Percentiles rank a stretch among this genome's conserved stretches.
Conservation (phyloP, 495 filamentous ascomycete species). For the Pseudoneurospora amorphoporcata region DNA sequence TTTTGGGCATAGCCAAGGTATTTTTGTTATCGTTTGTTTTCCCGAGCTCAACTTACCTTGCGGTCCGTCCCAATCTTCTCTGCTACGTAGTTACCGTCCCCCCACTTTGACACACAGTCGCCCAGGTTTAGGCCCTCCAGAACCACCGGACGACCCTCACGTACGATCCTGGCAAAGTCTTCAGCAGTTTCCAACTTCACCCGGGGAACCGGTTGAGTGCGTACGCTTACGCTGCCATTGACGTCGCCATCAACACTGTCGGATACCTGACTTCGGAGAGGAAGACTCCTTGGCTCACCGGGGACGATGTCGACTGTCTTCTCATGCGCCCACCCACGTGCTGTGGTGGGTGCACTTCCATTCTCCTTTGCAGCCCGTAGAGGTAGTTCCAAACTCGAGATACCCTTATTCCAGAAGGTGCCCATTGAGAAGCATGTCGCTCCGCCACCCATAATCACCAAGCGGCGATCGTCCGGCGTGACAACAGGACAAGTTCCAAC, state of each 20-base stretch:
- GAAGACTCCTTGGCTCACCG: neutral
- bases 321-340: slow-evolving; percentile 11
- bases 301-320: slow-evolving; percentile 20
- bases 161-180: slow-evolving; percentile 48
- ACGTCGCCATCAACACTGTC: neutral
- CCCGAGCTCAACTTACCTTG: slow-evolving; percentile 36
- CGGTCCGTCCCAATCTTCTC: slow-evolving; percentile 52
- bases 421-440: slow-evolving; percentile 81
- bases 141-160: slow-evolving; percentile 51
- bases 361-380: neutral
- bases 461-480: slow-evolving; percentile 18
- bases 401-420: slow-evolving; percentile 25
- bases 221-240: neutral
- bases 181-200: slow-evolving; percentile 33
- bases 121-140: slow-evolving; percentile 58
- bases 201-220: slow-evolving; percentile 33
- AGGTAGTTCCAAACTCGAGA: slow-evolving; percentile 10
- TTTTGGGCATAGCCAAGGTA: neutral
- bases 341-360: neutral
- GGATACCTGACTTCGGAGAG: neutral
- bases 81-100: slow-evolving; percentile 53
- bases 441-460: slow-evolving; percentile 66
- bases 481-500: slow-evolving; percentile 47
- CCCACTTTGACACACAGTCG: slow-evolving; percentile 54
- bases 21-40: neutral